Evolutionary conservation across 768 basidiomycete genomes (phyloP), one percentile per base, ranked within the genome.

Genomic region (Gelatoporia subvermispora): DNA sequence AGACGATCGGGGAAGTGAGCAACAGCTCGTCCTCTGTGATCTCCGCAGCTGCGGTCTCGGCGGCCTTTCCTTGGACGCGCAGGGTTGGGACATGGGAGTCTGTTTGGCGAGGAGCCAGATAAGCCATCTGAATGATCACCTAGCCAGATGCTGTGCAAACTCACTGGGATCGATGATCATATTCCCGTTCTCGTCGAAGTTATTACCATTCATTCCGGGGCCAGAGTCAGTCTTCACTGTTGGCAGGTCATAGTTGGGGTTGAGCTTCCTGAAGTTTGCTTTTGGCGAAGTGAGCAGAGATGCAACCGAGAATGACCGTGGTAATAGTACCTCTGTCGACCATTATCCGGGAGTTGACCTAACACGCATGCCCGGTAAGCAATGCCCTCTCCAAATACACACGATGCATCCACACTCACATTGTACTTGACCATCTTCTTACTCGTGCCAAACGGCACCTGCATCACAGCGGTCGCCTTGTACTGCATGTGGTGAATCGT

Each of bases 311-410:
- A 39, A 17, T 11, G 34, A 39, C 17, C 5, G 10, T 17, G n/a
- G 8, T n/a, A 21, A 51, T 21, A 55, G 54, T 54, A 75, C 73
- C 68, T 59, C 78, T 63, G 56, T 84, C 82, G 37, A 84, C 65
- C 79, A 84, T 82, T 47, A 83, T 74, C 16, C 82, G 68, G 37
- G 79, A 73, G 36, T 69, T 72, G 35, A 82, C 70, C 80, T 81
- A 49, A 13, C 13, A 8, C 13, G n/a, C 1, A 9, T 21, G 8
- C 11, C 22, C 0, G 41, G 13, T 17, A n/a, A n/a, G 23, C 4
- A 35, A 21, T 17, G 35, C 41, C 21, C 15, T 23, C 8, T 43
- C 47, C 17, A 57, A 24, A 7, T 39, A 28, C 25, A 17, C 36
- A 24, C 28, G 13, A 43, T 35, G 28, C 28, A 31, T 28, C 25